phyloP scores from a whole-genome alignment of 2,329 filamentous ascomycete genomes.

The Xylaria sp. region DNA sequence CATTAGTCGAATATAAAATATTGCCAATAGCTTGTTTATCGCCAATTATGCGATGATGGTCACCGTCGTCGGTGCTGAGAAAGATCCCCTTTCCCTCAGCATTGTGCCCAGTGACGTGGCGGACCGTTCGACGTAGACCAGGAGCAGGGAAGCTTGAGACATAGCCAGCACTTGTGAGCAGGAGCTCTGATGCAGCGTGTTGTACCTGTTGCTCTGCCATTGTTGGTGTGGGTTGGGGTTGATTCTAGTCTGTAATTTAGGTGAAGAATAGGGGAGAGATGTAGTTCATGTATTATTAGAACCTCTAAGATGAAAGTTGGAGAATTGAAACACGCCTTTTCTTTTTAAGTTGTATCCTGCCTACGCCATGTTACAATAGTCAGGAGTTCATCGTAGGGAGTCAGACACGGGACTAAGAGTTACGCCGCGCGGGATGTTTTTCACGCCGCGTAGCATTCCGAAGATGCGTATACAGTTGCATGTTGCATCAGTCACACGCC shows the following conservation, averaged over 20 bases:
- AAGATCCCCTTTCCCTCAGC: constrained; percentile 44
- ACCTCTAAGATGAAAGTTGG: not conserved
- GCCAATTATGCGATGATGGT: constrained; percentile 44
- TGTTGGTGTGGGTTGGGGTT: not conserved
- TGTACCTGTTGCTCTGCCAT: constrained; percentile 3
- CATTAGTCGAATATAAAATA: constrained; percentile 47
- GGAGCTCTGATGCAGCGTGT: not conserved
- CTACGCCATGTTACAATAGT: not conserved
- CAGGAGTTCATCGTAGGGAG: not conserved
- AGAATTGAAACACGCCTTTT: not conserved
- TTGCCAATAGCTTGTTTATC: constrained; percentile 45
- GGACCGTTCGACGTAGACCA: constrained; percentile 31
- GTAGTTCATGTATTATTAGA: not conserved
- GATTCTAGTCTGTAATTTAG: not conserved
- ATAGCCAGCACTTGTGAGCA: constrained; percentile 15
- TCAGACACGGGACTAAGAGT: not conserved
- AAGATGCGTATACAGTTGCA: not conserved
- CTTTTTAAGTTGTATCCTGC: not conserved
- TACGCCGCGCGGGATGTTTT: not conserved
- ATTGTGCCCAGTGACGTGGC: constrained; percentile 42
- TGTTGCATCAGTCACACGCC: not conserved
- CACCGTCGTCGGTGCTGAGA: constrained; percentile 44
- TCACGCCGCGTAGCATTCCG: not conserved
- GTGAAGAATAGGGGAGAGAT: not conserved
- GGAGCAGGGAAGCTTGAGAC: constrained; percentile 29